Conservation (phyloP, 2,329 filamentous ascomycete genomes). For the Rutstroemia sp. region DNA sequence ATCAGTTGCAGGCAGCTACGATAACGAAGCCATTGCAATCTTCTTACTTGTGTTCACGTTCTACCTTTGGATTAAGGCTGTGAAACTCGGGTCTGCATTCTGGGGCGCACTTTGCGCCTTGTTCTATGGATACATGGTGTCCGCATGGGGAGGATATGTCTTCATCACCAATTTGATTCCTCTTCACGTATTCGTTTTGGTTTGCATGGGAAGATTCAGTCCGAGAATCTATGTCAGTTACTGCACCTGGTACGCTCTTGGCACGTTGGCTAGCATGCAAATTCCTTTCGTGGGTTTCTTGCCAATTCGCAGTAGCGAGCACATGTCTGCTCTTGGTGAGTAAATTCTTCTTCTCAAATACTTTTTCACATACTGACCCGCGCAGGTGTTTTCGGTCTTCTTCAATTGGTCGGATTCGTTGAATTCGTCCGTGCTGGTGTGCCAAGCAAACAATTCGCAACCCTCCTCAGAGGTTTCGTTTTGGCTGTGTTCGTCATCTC, state of each 20-base stretch:
- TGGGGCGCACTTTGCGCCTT: slow-evolving; percentile 92
- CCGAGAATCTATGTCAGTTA: slow-evolving; percentile 92
- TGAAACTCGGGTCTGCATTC: slow-evolving; percentile 93
- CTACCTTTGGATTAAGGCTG: slow-evolving; percentile 96
- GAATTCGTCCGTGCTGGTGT: slow-evolving; percentile 86
- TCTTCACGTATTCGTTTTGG: slow-evolving; percentile 85
- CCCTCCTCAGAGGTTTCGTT: slow-evolving; percentile 70
- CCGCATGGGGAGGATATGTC: slow-evolving; percentile 98
- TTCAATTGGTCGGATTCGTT: slow-evolving; percentile 88
- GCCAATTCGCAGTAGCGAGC: slow-evolving; percentile 93
- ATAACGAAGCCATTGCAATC: slow-evolving; percentile 99
- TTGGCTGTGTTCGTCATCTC: slow-evolving; percentile 67
- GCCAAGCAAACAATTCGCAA: slow-evolving; percentile 89
- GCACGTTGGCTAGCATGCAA: slow-evolving; percentile 96
- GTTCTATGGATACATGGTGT: slow-evolving; percentile 99
- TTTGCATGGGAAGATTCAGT: slow-evolving; percentile 96
- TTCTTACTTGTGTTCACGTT: slow-evolving; percentile 98
- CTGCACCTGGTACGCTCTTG: slow-evolving; percentile 95
- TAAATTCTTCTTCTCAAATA: slow-evolving; percentile 14
- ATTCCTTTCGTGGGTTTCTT: slow-evolving; percentile 98
- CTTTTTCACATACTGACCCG: slow-evolving; percentile 8
- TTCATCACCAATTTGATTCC: slow-evolving; percentile 98
- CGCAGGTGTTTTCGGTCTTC: slow-evolving; percentile 83
- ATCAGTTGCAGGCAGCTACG: slow-evolving; percentile 96
- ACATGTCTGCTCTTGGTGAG: slow-evolving; percentile 92